Evolutionary conservation across 176 grass and related monocot genomes (phyloP).

Genomic region (Paspalum notatum): DNA sequence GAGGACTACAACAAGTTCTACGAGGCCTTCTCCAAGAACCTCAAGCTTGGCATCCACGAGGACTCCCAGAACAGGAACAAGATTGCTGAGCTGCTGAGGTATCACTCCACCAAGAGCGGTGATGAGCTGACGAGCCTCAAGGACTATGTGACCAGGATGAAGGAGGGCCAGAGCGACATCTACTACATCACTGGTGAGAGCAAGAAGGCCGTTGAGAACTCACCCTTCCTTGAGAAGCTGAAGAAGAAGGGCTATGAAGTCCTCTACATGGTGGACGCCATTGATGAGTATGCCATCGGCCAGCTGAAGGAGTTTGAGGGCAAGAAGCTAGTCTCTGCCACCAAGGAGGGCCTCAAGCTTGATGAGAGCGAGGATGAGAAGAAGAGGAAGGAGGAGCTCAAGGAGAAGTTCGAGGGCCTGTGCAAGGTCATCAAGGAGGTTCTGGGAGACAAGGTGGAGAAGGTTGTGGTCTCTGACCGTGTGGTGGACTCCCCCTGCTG

Average conservation of each 20-base stretch:
- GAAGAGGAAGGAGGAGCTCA: slow-evolving; percentile 78
- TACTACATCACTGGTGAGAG: slow-evolving; percentile 99
- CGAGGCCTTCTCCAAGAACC: slow-evolving; percentile 97
- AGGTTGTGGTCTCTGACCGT: slow-evolving; percentile 86
- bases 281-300: slow-evolving; percentile 90
- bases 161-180: slow-evolving; percentile 95
- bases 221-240: slow-evolving; percentile 92
- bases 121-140: slow-evolving; percentile 98
- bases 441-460: slow-evolving; percentile 89
- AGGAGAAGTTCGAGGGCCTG: slow-evolving; percentile 90
- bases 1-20: slow-evolving; percentile 99
- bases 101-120: slow-evolving; percentile 95
- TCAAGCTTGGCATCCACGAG: slow-evolving; percentile 93
- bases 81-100: slow-evolving; percentile 87
- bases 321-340: slow-evolving; percentile 93
- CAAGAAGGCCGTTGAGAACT: slow-evolving; percentile 99
- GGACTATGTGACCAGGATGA: slow-evolving; percentile 99
- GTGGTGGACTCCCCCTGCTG: slow-evolving; percentile 96
- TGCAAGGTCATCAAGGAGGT: slow-evolving; percentile 99
- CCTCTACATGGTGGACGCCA: slow-evolving; percentile 86
- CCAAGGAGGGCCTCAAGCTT: slow-evolving; percentile 97
- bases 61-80: slow-evolving; percentile 87
- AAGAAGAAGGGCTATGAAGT: slow-evolving; percentile 95
- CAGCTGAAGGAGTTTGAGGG: slow-evolving; percentile 99
- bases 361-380: slow-evolving; percentile 94